Percentiles rank a stretch among this genome's conserved stretches.
Evolutionary conservation across 352 stramenopile species (phyloP).

Genomic region (Phytopythium helicoides): DNA sequence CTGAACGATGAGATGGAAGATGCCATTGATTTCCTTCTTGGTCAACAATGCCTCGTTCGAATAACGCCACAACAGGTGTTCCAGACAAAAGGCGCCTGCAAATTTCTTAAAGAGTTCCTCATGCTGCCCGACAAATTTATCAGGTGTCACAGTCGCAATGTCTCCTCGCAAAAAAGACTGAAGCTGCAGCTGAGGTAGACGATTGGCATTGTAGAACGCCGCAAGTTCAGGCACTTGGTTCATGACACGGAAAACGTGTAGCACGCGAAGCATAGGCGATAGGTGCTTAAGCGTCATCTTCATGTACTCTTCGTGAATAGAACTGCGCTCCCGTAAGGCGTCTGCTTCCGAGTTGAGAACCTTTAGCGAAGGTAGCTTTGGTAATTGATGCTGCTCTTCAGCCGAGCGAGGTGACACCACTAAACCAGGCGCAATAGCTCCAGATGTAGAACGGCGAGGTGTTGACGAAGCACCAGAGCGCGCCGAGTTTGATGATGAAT

Average conservation of each 20-base stretch:
- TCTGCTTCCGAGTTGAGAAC: constrained; percentile 71
- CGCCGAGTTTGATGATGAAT: constrained; percentile 2
- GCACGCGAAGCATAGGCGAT: constrained; percentile 68
- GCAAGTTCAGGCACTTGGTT: constrained; percentile 69
- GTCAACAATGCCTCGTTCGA: constrained; percentile 65
- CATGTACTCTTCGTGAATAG: constrained; percentile 70
- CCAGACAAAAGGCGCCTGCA: constrained; percentile 67
- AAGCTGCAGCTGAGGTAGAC: constrained; percentile 73
- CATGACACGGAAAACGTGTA: constrained; percentile 75
- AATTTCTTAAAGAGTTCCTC: constrained; percentile 82
- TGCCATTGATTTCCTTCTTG: constrained; percentile 82
- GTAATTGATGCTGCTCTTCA: constrained; percentile 3
- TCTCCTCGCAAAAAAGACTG: constrained; percentile 67
- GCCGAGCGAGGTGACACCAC: constrained; percentile 1
- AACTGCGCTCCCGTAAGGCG: constrained; percentile 51
- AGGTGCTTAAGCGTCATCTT: constrained; percentile 52
- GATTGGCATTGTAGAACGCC: constrained; percentile 78
- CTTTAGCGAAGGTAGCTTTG: constrained; percentile 61
- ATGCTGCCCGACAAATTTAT: constrained; percentile 73
- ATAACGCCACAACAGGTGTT: constrained; percentile 71
- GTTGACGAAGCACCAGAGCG: constrained; percentile 1
- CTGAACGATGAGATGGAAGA: constrained; percentile 77
- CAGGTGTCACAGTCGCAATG: constrained; percentile 65
- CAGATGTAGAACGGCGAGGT: constrained; percentile 1
- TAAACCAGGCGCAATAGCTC: not conserved